Percentiles rank a stretch among this genome's conserved stretches.
Evolutionary conservation across 768 basidiomycete species (phyloP).

Genomic region (Psilocybe tampanensis): DNA sequence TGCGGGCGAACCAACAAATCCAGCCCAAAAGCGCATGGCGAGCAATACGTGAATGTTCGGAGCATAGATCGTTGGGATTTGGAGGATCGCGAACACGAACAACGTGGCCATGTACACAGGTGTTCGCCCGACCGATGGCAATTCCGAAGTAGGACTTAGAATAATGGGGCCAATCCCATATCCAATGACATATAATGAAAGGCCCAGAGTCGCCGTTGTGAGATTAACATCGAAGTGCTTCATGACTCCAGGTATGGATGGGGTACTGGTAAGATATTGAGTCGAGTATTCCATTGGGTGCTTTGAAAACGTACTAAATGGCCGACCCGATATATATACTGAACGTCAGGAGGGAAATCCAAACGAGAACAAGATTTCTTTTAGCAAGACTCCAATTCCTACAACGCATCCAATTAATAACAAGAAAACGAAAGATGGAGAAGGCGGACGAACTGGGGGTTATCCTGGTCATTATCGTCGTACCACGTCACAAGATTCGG

Average conservation of each 20-base stretch:
- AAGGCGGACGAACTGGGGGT: not conserved
- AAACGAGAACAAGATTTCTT: not conserved
- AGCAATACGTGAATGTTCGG: conserved; percentile 2
- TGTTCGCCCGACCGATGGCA: conserved; percentile 3
- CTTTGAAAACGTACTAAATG: not conserved
- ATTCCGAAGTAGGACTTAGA: not conserved
- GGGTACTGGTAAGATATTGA: not conserved
- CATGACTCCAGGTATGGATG: conserved; percentile 3
- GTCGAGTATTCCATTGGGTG: not conserved
- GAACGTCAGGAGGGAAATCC: conserved; percentile 4
- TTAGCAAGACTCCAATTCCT: conserved; percentile 2
- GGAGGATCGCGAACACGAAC: conserved; percentile 1
- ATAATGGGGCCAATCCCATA: conserved; percentile 1
- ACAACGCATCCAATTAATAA: not conserved
- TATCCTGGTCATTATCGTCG: conserved; percentile 5
- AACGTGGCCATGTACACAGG: conserved; percentile 4
- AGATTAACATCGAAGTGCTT: not conserved
- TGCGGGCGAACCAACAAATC: conserved; percentile 2
- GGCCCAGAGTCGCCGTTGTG: conserved; percentile 2
- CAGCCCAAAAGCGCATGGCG: conserved; percentile 5
- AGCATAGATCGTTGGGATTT: conserved; percentile 6
- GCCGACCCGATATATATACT: conserved; percentile 6
- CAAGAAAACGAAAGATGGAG: not conserved
- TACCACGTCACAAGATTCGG: conserved; percentile 5
- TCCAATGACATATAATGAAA: conserved; percentile 6